Conservation (phyloP, 495 filamentous ascomycete species). For the Hyaloscypha variabilis region DNA sequence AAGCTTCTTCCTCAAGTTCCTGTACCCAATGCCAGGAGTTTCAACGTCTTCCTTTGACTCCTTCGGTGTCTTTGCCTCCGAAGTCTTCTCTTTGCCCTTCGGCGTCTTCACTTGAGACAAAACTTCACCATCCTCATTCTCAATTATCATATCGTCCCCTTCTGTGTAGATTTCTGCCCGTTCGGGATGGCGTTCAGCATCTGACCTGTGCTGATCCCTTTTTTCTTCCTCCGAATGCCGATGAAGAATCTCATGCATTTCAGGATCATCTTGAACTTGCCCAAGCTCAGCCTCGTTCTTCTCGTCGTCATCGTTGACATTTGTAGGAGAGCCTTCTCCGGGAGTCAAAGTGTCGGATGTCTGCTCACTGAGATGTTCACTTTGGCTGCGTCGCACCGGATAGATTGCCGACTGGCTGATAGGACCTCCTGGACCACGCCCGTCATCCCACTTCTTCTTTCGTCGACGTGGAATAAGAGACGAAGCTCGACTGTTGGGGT, state of each 20-base stretch:
- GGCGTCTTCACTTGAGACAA: slow-evolving; percentile 52
- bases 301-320: slow-evolving; percentile 38
- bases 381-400: slow-evolving; percentile 60
- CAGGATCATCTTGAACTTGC: slow-evolving; percentile 30
- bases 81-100: slow-evolving; percentile 59
- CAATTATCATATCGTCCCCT: slow-evolving; percentile 78
- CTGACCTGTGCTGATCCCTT: slow-evolving; percentile 33
- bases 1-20: slow-evolving; percentile 32
- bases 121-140: slow-evolving; percentile 89
- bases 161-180: slow-evolving; percentile 76
- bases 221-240: slow-evolving; percentile 37
- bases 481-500: slow-evolving; percentile 55
- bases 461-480: slow-evolving; percentile 63
- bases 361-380: slow-evolving; percentile 32
- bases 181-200: slow-evolving; percentile 33
- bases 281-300: slow-evolving; percentile 32
- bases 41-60: slow-evolving; percentile 42
- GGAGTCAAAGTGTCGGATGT: slow-evolving; percentile 32
- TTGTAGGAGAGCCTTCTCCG: slow-evolving; percentile 33
- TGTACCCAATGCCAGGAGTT: slow-evolving; percentile 22
- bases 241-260: slow-evolving; percentile 31
- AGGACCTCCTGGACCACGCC: slow-evolving; percentile 81
- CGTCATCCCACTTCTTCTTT: slow-evolving; percentile 56
- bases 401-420: slow-evolving; percentile 89
- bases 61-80: slow-evolving; percentile 55